These are phyloP conservation scores for Monosporascus sp. DNA, from an alignment of 2,329 filamentous ascomycete species.

Conservation along the genomic window DNA sequence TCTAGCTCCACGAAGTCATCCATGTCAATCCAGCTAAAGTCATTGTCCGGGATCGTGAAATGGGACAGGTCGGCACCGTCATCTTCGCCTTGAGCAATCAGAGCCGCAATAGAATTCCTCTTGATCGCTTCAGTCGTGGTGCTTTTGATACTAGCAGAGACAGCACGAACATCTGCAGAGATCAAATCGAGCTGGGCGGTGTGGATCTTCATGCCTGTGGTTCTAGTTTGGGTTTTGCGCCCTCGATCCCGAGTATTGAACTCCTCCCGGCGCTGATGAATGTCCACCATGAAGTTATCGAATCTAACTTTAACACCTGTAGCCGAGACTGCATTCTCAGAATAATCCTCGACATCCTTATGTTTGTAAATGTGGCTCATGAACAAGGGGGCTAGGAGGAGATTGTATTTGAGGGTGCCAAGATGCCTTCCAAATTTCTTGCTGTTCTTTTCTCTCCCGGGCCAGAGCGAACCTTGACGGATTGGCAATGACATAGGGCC, in stretches of 20 bases:
- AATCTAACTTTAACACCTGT: slow-evolving; percentile 95
- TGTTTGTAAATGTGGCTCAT: slow-evolving; percentile 98
- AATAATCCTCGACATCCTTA: slow-evolving; percentile 86
- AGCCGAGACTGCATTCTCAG: slow-evolving; percentile 72
- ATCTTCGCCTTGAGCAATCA: slow-evolving; percentile 49
- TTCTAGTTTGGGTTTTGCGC: slow-evolving; percentile 70
- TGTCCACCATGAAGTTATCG: slow-evolving; percentile 94
- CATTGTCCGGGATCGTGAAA: slow-evolving; percentile 93
- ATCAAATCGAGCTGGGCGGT: slow-evolving; percentile 89
- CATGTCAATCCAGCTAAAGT: slow-evolving; percentile 98
- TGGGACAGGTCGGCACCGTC: slow-evolving; percentile 70
- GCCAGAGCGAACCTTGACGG: slow-evolving; percentile 87
- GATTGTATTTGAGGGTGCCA: slow-evolving; percentile 97
- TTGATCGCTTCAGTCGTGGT: slow-evolving; percentile 74
- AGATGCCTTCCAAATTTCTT: slow-evolving; percentile 98
- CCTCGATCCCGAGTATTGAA: slow-evolving; percentile 79
- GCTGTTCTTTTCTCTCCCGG: slow-evolving; percentile 88
- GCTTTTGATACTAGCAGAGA: slow-evolving; percentile 83
- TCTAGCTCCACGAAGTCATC: slow-evolving; percentile 98
- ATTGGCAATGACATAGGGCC: slow-evolving; percentile 92
- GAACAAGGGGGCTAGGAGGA: slow-evolving; percentile 87
- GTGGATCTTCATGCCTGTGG: slow-evolving; percentile 92
- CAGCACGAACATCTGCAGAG: slow-evolving; percentile 84
- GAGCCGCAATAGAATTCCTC: slow-evolving; percentile 46
- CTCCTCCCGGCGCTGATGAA: slow-evolving; percentile 90